These are phyloP conservation scores for Aechmea fasciata DNA, from an alignment of 176 grass and related monocot species.

Conservation along the genomic window DNA sequence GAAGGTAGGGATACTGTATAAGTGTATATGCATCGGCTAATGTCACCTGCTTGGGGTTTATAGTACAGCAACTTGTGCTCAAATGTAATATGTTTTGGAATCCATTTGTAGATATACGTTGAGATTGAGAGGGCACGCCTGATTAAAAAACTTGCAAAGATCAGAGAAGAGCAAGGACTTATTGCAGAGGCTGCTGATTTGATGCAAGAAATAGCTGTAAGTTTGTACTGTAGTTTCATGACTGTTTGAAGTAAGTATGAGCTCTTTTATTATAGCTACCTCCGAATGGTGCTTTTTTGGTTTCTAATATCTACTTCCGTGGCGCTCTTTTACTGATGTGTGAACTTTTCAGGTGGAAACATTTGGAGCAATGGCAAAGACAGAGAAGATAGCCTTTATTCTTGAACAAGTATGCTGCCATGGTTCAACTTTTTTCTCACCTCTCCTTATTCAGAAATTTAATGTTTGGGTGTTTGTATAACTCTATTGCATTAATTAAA, in stretches of 20 bases:
- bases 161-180: slow-evolving; percentile 75
- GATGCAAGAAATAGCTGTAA: slow-evolving; percentile 99
- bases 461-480: neutral
- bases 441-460: neutral
- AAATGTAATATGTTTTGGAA: slow-evolving; percentile 4
- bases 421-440: neutral
- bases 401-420: slow-evolving; percentile 60
- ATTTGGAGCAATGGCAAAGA: slow-evolving; percentile 96
- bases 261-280: neutral
- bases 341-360: slow-evolving; percentile 66
- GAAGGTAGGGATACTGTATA: slow-evolving; percentile 41
- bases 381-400: slow-evolving; percentile 96
- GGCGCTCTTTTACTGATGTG: neutral
- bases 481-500: neutral
- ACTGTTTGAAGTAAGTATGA: neutral
- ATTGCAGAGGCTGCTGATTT: slow-evolving; percentile 96
- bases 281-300: neutral
- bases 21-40: slow-evolving; percentile 7
- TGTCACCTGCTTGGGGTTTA: neutral
- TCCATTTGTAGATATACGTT: slow-evolving; percentile 69
- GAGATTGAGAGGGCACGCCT: slow-evolving; percentile 95
- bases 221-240: slow-evolving; percentile 17
- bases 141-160: slow-evolving; percentile 94
- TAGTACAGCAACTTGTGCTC: slow-evolving; percentile 12
- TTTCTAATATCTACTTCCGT: neutral